Base-by-base conservation (phyloP, 352 stramenopile genomes). In the Pythium dissimile region DNA sequence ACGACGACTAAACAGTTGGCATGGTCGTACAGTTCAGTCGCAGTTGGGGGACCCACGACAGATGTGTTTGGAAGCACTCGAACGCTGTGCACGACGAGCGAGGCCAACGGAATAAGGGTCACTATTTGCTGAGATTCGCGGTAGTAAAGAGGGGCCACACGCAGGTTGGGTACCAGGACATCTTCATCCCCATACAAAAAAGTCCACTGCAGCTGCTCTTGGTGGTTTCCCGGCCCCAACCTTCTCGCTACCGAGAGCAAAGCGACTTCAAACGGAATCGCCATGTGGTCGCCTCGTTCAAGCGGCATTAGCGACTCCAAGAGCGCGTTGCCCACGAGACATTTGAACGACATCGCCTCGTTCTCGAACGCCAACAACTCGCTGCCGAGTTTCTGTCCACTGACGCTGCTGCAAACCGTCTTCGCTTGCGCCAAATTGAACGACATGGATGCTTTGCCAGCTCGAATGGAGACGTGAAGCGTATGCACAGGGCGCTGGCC, bases 111-210 rank as follows among this genome's bases (percentile, higher is more conserved):
- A 27, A 86, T 61, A 5, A 88, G 47, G 32, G 74, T 66, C 34
- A 89, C 38, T 5, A 54, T 34, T 2, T 88, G 41, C 45, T 76
- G 80, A 28, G 62, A 73, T 56, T 92, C 75, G 28, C 81, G 77
- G 47, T 82, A 84, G 35, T 76, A 88, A 9, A 75, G 47, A 9
- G 24, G 39, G 24, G 1, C 21, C n/a, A 15, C 20, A 11, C 13
- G 20, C 16, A 15, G n/a, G 1, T 11, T 46, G 12, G 1, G 2
- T n/a, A 9, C 39, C 35, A 20, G 4, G 15, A 12, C 16, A 31
- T 50, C 8, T 3, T 63, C 62, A 7, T 57, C 54, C 5, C 67
- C 69, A 50, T 91, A 89, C 9, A 88, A 64, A 37, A 89, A 66
- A 28, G 66, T 84, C 78, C 81, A 91, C 43, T 87, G 68, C 23